Evolutionary conservation across 352 stramenopile genomes (phyloP).

Genomic region (Globisporangium rhizosaccharum): DNA sequence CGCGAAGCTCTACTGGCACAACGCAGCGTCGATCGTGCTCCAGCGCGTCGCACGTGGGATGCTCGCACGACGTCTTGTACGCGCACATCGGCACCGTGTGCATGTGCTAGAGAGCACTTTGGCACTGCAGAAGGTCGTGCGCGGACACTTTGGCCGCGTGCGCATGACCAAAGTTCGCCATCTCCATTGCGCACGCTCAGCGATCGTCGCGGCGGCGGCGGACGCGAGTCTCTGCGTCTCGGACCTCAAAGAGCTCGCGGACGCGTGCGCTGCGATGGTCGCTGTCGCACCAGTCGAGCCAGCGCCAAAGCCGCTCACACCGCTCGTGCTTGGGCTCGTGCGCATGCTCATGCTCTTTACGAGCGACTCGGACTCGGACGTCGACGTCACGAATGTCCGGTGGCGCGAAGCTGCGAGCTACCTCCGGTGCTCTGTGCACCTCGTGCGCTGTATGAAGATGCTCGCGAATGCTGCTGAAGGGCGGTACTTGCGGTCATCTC

Average conservation of each 20-base stretch:
- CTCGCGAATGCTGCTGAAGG: constrained; percentile 33
- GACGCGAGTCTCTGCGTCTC: constrained; percentile 20
- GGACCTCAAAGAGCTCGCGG: constrained; percentile 56
- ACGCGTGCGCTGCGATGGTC: constrained; percentile 47
- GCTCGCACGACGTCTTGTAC: constrained; percentile 34
- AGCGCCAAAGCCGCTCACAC: constrained; percentile 20
- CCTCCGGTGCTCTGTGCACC: constrained; percentile 32
- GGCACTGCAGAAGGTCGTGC: constrained; percentile 49
- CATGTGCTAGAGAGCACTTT: constrained; percentile 19
- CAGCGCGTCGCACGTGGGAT: constrained; percentile 53
- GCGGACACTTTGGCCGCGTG: constrained; percentile 49
- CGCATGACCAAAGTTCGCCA: constrained; percentile 53
- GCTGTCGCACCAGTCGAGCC: constrained; percentile 21
- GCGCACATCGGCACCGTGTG: constrained; percentile 16
- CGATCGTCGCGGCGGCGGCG: constrained; percentile 16
- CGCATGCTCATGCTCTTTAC: constrained; percentile 68
- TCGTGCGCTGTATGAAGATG: constrained; percentile 53
- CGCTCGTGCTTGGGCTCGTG: constrained; percentile 64
- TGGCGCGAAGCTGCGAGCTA: constrained; percentile 65
- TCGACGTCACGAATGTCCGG: constrained; percentile 43
- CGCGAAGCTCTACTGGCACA: constrained; percentile 60
- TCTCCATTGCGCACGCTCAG: constrained; percentile 26
- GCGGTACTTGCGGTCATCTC: constrained; percentile 30
- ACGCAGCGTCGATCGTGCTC: constrained; percentile 46
- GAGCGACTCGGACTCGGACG: constrained; percentile 41